phyloP scores from a whole-genome alignment of 2,329 filamentous ascomycete species.

The Fusarium verrucosum region DNA sequence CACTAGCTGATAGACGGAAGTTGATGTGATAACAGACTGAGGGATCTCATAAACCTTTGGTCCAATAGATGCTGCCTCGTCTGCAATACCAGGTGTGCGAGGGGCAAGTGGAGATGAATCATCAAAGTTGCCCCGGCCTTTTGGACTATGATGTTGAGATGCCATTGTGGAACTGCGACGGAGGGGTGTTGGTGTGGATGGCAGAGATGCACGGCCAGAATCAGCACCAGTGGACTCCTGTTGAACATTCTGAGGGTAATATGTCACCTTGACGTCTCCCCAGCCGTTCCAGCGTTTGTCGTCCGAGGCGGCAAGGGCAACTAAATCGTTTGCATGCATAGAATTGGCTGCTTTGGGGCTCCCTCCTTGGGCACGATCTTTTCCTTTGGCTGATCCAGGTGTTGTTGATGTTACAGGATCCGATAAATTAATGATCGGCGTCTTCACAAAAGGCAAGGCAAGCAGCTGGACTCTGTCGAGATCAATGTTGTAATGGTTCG shows the following conservation, averaged over 20 bases:
- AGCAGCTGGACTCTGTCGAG: conserved; percentile 86
- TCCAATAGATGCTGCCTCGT: conserved; percentile 51
- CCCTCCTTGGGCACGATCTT: conserved; percentile 69
- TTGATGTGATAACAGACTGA: conserved; percentile 61
- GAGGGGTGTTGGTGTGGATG: conserved; percentile 78
- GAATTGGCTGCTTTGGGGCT: conserved; percentile 60
- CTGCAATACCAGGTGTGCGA: conserved; percentile 53
- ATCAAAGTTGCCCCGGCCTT: conserved; percentile 48
- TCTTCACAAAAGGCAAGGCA: conserved; percentile 83
- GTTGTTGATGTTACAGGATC: conserved; percentile 65
- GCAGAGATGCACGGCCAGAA: conserved; percentile 56
- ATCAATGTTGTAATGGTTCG: conserved; percentile 84
- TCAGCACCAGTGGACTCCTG: conserved; percentile 43
- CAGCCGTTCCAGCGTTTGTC: conserved; percentile 75
- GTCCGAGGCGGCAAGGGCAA: conserved; percentile 73
- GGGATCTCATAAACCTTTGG: conserved; percentile 73
- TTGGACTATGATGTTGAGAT: conserved; percentile 55
- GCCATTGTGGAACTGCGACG: conserved; percentile 71
- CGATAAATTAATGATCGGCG: conserved; percentile 62
- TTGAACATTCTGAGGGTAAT: conserved; percentile 67
- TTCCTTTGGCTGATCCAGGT: conserved; percentile 72
- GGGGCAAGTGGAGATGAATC: conserved; percentile 61
- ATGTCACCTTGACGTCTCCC: conserved; percentile 81
- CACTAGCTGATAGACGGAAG: conserved; percentile 66
- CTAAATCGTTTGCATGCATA: conserved; percentile 85